These are phyloP conservation scores for Gaertneriomyces semiglobifer DNA, from an alignment of 192 early-diverging fungal genomes.

Conservation along the genomic window DNA sequence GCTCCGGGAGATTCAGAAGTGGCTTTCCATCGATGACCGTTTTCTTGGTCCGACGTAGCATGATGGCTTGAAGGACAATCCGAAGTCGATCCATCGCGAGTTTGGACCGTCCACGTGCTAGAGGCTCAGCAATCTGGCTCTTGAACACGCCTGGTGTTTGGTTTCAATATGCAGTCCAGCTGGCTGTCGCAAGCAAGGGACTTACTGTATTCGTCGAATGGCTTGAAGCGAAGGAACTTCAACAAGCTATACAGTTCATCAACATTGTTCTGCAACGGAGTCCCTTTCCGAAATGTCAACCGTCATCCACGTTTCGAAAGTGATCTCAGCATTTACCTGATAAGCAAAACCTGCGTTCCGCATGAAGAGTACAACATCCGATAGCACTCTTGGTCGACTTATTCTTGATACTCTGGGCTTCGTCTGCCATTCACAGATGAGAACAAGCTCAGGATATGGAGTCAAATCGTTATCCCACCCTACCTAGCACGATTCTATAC, in stretches of 20 bases:
- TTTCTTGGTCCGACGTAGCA: constrained; percentile 68
- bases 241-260: constrained; percentile 70
- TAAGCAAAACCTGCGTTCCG: constrained; percentile 36
- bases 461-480: neutral
- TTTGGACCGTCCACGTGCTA: constrained; percentile 29
- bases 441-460: neutral
- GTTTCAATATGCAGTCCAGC: neutral
- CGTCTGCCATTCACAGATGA: constrained; percentile 20
- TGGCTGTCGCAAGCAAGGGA: neutral
- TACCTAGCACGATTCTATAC: constrained; percentile 34
- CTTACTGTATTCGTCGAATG: constrained; percentile 44
- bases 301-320: neutral
- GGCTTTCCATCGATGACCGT: constrained; percentile 60
- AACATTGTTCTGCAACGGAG: constrained; percentile 63
- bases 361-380: constrained; percentile 23
- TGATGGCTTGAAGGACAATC: constrained; percentile 50
- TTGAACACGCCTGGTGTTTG: constrained; percentile 36
- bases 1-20: constrained; percentile 58
- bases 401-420: constrained; percentile 49
- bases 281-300: neutral
- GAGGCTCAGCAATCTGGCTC: constrained; percentile 47
- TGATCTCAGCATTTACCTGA: constrained; percentile 25
- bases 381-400: constrained; percentile 19
- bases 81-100: constrained; percentile 55
- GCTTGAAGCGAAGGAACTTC: constrained; percentile 62